phyloP scores from a whole-genome alignment of 768 basidiomycete species.

The Russula compacta region DNA sequence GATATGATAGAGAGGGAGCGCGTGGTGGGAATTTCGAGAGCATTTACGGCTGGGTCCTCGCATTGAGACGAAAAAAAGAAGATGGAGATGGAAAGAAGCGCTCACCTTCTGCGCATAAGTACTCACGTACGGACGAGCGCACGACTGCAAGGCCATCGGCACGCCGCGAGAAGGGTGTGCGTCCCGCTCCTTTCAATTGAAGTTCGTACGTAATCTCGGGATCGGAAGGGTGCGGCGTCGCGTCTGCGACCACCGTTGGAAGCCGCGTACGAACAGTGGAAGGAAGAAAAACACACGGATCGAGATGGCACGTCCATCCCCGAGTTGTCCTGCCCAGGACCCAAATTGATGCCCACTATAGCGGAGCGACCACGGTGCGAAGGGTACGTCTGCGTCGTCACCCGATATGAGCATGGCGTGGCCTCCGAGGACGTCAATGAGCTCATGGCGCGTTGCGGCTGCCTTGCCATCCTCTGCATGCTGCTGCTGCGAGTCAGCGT shows the following conservation, averaged over 20 bases:
- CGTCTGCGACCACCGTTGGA: slow-evolving; percentile 37
- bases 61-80: neutral
- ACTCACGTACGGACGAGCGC: slow-evolving; percentile 93
- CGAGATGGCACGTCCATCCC: slow-evolving; percentile 92
- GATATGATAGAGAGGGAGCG: slow-evolving; percentile 75
- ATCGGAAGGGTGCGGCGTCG: slow-evolving; percentile 61
- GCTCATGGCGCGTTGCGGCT: slow-evolving; percentile 48
- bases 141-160: slow-evolving; percentile 94
- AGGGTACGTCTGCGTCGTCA: slow-evolving; percentile 28
- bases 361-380: slow-evolving; percentile 70
- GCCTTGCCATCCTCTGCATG: slow-evolving; percentile 26
- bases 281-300: slow-evolving; percentile 39
- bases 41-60: slow-evolving; percentile 47
- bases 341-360: slow-evolving; percentile 94
- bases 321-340: slow-evolving; percentile 86
- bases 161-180: slow-evolving; percentile 86
- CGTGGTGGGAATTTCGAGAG: slow-evolving; percentile 80
- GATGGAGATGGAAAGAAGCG: neutral
- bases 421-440: slow-evolving; percentile 77
- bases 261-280: neutral
- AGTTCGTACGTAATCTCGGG: slow-evolving; percentile 61
- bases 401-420: slow-evolving; percentile 56
- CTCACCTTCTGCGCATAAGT: slow-evolving; percentile 82
- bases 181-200: slow-evolving; percentile 89
- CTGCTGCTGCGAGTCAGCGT: slow-evolving; percentile 24